Conservation (phyloP, 768 basidiomycete species). For the Crassisporium funariophilum region DNA sequence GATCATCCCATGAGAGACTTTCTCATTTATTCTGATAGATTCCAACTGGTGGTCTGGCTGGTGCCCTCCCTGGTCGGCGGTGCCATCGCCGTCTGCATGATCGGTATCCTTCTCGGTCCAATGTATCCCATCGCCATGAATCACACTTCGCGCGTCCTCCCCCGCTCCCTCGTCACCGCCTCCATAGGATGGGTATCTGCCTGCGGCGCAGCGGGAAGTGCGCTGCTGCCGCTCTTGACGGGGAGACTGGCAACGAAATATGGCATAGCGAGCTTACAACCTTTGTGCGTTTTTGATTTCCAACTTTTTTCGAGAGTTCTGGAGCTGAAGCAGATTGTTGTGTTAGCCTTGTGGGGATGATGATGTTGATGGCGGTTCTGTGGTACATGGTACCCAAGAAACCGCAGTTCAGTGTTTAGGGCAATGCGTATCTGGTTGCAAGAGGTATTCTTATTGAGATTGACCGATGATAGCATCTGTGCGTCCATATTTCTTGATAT, state of each 20-base stretch:
- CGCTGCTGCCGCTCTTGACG: slow-evolving; percentile 68
- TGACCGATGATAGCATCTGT: no score
- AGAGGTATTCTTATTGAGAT: no score
- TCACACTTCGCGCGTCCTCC: slow-evolving; percentile 63
- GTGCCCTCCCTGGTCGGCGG: slow-evolving; percentile 45
- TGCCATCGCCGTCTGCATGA: slow-evolving; percentile 59
- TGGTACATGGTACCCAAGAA: no score
- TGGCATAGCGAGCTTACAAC: slow-evolving; percentile 59
- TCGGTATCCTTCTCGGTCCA: slow-evolving; percentile 69
- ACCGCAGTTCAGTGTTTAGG: no score
- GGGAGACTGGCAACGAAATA: slow-evolving; percentile 62
- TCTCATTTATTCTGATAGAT: not conserved
- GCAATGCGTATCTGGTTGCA: no score
- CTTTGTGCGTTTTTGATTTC: slow-evolving; percentile 45
- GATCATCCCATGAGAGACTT: not conserved
- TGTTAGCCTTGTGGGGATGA: no score
- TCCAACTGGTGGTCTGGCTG: slow-evolving; percentile 28
- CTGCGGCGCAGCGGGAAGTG: slow-evolving; percentile 67
- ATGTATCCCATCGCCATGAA: slow-evolving; percentile 76
- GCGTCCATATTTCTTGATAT: no score
- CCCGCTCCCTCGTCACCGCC: slow-evolving; percentile 63
- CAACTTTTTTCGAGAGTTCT: not conserved
- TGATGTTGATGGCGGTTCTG: no score
- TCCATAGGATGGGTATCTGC: slow-evolving; percentile 64
- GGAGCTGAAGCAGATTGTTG: no score